phyloP scores from a whole-genome alignment of 495 filamentous ascomycete genomes.

The Podospora sp. region DNA sequence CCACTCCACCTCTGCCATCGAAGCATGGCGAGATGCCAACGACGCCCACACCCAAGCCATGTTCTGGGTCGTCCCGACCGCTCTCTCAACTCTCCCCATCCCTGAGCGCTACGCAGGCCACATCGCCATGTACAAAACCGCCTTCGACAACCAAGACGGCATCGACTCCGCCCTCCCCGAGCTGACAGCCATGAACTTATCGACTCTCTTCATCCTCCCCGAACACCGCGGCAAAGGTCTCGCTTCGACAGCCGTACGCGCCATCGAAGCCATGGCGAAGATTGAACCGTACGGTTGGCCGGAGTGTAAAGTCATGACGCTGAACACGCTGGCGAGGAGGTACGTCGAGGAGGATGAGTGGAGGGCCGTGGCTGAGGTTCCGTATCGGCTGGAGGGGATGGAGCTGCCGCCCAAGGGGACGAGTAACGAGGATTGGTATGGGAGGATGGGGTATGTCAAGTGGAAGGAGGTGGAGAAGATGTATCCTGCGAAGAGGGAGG shows the following conservation, averaged over 20 bases:
- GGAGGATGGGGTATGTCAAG: constrained; percentile 23
- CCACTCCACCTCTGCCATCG: not conserved
- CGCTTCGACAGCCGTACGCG: constrained; percentile 1
- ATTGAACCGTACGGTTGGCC: constrained; percentile 12
- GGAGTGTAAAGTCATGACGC: constrained; percentile 7
- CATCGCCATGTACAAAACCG: not conserved
- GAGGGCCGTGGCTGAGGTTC: constrained; percentile 3
- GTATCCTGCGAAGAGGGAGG: constrained; percentile 1
- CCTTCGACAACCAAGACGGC: not conserved
- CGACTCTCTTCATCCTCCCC: constrained; percentile 12
- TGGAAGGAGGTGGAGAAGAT: constrained; percentile 12
- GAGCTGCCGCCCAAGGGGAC: constrained; percentile 8
- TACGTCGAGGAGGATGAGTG: constrained; percentile 21
- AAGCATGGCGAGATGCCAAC: constrained; percentile 4
- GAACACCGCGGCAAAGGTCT: constrained; percentile 3
- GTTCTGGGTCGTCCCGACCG: constrained; percentile 16
- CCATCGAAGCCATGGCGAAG: not conserved
- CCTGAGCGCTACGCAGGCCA: constrained; percentile 12
- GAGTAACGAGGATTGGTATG: constrained; percentile 22
- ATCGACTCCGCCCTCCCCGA: not conserved
- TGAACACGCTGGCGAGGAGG: constrained; percentile 6
- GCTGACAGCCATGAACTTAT: not conserved
- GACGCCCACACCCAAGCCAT: constrained; percentile 11
- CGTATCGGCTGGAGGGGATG: not conserved
- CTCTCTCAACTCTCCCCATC: not conserved